Conservation (phyloP, 768 basidiomycete species). For the Russula emetica region DNA sequence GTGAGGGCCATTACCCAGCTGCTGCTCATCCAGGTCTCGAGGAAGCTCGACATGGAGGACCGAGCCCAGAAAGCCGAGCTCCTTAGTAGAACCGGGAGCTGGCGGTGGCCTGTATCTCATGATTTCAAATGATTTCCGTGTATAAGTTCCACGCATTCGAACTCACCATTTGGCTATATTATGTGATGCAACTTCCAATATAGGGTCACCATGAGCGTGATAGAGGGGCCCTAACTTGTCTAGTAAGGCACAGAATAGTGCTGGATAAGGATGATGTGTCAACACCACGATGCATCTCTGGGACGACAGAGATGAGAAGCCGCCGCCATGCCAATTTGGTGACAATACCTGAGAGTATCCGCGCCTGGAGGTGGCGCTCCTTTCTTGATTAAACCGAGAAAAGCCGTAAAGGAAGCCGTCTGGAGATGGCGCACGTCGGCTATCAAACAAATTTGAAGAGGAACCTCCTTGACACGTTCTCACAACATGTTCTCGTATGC, state of each 20-base stretch:
- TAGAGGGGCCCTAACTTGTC: conserved; percentile 72
- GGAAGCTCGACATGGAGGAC: conserved; percentile 74
- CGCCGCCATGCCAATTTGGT: not conserved
- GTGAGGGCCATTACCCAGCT: conserved; percentile 50
- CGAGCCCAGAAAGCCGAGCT: conserved; percentile 80
- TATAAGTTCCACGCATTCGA: not conserved
- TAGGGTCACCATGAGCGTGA: conserved; percentile 66
- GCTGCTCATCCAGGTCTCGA: conserved; percentile 62
- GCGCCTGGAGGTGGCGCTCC: conserved; percentile 61
- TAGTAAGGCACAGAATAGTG: conserved; percentile 68
- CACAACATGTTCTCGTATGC: conserved; percentile 51
- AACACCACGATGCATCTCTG: conserved; percentile 80
- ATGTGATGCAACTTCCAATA: conserved; percentile 82
- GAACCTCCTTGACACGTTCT: conserved; percentile 25
- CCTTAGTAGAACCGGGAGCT: conserved; percentile 56
- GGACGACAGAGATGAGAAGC: conserved; percentile 25
- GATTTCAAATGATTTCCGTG: conserved; percentile 19
- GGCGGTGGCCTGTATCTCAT: conserved; percentile 72
- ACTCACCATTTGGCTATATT: conserved; percentile 80
- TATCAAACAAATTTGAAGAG: conserved; percentile 28
- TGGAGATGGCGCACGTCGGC: conserved; percentile 37
- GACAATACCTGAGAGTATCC: conserved; percentile 72
- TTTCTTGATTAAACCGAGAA: conserved; percentile 68
- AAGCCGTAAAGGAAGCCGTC: conserved; percentile 78
- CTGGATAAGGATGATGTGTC: conserved; percentile 74